Evolutionary conservation across 805 yeast species (phyloP).

Genomic region (Candida coquimbonensis): DNA sequence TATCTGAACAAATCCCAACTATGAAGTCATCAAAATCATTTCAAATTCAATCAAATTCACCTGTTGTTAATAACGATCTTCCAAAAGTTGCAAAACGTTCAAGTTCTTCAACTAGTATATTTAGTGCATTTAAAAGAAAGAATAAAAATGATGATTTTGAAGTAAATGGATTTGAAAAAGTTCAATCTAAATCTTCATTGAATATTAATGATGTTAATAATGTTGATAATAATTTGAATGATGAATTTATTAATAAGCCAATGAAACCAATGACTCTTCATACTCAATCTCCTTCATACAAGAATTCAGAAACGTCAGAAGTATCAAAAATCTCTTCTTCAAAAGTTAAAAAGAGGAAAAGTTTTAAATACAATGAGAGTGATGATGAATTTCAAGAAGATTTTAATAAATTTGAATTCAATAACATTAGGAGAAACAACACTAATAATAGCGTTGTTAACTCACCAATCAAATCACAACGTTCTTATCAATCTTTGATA

Average conservation of each 20-base stretch:
- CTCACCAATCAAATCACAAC: not conserved
- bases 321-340: too few species aligned
- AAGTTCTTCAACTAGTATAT: constrained; percentile 20
- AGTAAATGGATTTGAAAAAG: not conserved
- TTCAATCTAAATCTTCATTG: not conserved
- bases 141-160: not conserved
- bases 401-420: constrained; percentile 14
- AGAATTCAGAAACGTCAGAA: not conserved
- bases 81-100: constrained; percentile 18
- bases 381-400: constrained; percentile 21
- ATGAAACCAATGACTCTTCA: not conserved
- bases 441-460: too few species aligned
- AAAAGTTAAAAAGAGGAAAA: too few species aligned
- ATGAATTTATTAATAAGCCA: not conserved
- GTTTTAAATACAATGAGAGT: not conserved
- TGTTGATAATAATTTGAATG: too few species aligned
- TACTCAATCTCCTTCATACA: not conserved
- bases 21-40: constrained; percentile 13
- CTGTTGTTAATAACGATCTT: not conserved
- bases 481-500: not conserved
- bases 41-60: constrained; percentile 1
- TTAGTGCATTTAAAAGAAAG: constrained; percentile 21
- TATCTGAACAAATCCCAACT: constrained; percentile 9
- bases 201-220: too few species aligned
- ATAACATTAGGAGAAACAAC: not conserved